A percentile compares a stretch with the other conserved stretches of the same genome.
Conservation (phyloP, 176 grass and related monocot genomes). For the Pontederia crassipes region DNA sequence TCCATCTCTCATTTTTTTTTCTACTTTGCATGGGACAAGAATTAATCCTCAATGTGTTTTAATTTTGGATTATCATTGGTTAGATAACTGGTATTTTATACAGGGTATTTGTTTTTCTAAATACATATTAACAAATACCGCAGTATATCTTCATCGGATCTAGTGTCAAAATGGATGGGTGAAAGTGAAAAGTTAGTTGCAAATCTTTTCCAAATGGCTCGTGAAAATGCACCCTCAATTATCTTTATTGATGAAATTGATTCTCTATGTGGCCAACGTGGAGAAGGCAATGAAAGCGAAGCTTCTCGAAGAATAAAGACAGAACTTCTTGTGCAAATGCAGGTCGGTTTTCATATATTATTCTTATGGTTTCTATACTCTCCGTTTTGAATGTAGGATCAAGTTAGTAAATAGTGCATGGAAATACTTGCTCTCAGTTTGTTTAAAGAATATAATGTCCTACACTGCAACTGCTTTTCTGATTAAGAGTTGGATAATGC, state of each 20-base stretch:
- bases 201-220: conserved; percentile 96
- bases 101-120: too few species aligned
- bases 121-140: conserved; percentile 11
- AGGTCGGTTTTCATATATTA: conserved; percentile 28
- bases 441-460: too few species aligned
- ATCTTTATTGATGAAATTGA: conserved; percentile 99
- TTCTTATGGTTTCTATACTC: neutral
- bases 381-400: neutral
- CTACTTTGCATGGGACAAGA: too few species aligned
- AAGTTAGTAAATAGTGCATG: neutral
- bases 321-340: conserved; percentile 98
- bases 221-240: conserved; percentile 91
- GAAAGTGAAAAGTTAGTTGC: conserved; percentile 95
- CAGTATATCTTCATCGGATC: conserved; percentile 99
- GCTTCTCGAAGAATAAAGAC: conserved; percentile 97
- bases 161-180: conserved; percentile 99
- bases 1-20: too few species aligned
- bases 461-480: too few species aligned
- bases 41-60: too few species aligned
- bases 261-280: conserved; percentile 85
- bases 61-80: too few species aligned
- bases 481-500: too few species aligned
- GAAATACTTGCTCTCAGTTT: too few species aligned
- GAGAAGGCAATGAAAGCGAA: conserved; percentile 98
- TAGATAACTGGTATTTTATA: too few species aligned